These are phyloP conservation scores for Kodamaea fukazawae DNA, from an alignment of 805 yeast species.

Conservation along the genomic window DNA sequence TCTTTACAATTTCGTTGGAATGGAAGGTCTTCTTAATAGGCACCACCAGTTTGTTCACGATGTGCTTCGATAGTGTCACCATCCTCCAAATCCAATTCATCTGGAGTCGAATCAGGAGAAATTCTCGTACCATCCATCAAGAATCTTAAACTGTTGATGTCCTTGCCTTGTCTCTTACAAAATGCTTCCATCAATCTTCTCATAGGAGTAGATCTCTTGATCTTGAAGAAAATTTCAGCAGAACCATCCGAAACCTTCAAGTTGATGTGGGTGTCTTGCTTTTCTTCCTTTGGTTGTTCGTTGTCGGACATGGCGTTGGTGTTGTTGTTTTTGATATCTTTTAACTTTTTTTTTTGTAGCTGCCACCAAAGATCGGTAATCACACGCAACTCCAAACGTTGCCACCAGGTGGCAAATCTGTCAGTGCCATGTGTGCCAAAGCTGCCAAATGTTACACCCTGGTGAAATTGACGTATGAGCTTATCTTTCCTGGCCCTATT, in stretches of 20 bases:
- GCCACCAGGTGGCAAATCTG: no score
- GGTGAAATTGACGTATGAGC: no score
- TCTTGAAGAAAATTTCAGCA: slow-evolving; percentile 93
- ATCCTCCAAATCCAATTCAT: slow-evolving; percentile 87
- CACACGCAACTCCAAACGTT: no score
- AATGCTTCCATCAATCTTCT: slow-evolving; percentile 96
- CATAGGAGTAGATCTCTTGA: slow-evolving; percentile 87
- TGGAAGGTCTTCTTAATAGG: slow-evolving; percentile 4
- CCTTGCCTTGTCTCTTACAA: slow-evolving; percentile 96
- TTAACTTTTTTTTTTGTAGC: slow-evolving; percentile 2
- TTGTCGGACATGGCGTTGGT: slow-evolving; percentile 18
- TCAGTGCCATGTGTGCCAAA: no score
- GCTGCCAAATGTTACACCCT: no score
- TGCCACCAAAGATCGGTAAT: no score
- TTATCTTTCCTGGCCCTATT: no score
- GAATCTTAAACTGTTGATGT: slow-evolving; percentile 77
- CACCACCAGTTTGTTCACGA: slow-evolving; percentile 85
- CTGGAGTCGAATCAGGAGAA: slow-evolving; percentile 87
- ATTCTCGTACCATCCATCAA: slow-evolving; percentile 92
- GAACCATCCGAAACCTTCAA: slow-evolving; percentile 91
- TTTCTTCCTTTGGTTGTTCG: slow-evolving; percentile 44
- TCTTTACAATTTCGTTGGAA: no score
- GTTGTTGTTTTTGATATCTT: slow-evolving; percentile 1
- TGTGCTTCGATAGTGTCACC: slow-evolving; percentile 97
- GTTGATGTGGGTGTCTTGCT: slow-evolving; percentile 73